Base-by-base conservation (phyloP, 208 protist genomes). In the Trypanosoma brucei region DNA sequence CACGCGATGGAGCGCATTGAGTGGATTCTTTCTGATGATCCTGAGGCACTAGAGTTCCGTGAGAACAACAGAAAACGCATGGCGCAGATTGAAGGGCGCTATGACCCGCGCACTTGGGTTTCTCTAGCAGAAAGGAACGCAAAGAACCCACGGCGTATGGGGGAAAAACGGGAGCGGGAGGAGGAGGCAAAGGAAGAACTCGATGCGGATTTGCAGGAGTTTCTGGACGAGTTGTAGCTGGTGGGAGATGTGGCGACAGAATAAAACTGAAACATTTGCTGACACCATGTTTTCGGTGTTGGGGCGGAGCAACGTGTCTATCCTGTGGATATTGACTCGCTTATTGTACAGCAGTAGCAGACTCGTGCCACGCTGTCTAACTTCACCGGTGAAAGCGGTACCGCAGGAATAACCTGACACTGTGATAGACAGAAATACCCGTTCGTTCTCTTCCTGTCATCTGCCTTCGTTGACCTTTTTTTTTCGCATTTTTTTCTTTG, bases 1-100 rank as follows among this genome's bases (percentile, higher is more conserved):
- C 81, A 74, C 44, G 88, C 86, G 14, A 81, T 87, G 22, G 84
- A 96, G 72, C 76, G 79, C 56, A 91, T 97, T 62, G 90, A 97
- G 79, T 96, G 88, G 84, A 95, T 97, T 67, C 59, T 97, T 4
- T 94, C 88, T 34, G 90, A 97, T 56, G 86, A 92, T 50, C 86
- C 85, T 3, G 90, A 94, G 68, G 90, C 92, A 0, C 75, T 85
- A 7, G 84, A 91, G 22, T 96, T 95, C 62, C 76, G 92, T 1
- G 90, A 97, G 59, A 85, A 92, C 48, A 97, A 97, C 70, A 76
- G 90, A 33, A 82, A 79, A 38, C 84, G 82, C 14, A 92, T 88
- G 62, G 92, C 92, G 42, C 88, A 95, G 78, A 81, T 95, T 52
- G 91, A 97, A 42, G 92, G 92, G 8, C 81, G 87, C 22, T 96